Evolutionary conservation across 2,329 filamentous ascomycete genomes (phyloP).

Genomic region (Cyphellophora attinorum): DNA sequence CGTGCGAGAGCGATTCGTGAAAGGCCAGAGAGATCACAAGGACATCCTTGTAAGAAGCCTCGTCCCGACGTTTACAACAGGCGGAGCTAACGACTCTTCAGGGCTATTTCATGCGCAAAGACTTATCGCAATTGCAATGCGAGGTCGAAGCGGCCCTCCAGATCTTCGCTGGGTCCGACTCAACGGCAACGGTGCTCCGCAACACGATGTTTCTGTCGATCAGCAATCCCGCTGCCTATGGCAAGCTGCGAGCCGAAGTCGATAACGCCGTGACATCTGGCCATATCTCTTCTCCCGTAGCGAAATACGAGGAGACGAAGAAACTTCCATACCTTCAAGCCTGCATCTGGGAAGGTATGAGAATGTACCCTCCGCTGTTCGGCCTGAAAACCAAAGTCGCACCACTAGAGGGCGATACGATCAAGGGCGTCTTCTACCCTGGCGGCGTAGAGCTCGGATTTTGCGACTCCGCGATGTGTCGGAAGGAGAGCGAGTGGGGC

Average conservation of each 20-base stretch:
- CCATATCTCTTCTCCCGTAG: conserved; percentile 19
- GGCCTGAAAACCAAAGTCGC: conserved; percentile 21
- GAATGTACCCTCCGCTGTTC: conserved; percentile 28
- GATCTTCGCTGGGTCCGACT: conserved; percentile 7
- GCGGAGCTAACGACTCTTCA: too few relatives aligned
- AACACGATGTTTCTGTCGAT: conserved; percentile 7
- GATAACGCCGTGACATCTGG: conserved; percentile 28
- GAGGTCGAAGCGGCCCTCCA: conserved; percentile 9
- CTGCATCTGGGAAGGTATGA: conserved; percentile 13
- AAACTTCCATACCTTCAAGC: conserved; percentile 13
- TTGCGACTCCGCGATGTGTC: conserved; percentile 23
- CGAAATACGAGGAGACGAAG: conserved; percentile 17
- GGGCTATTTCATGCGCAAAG: conserved; percentile 22
- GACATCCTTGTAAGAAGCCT: too few relatives aligned
- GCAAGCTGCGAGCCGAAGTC: conserved; percentile 14
- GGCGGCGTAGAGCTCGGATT: conserved; percentile 11
- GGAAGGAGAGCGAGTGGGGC: conserved; percentile 29
- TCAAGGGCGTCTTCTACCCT: conserved; percentile 10
- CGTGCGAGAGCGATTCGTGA: too few relatives aligned
- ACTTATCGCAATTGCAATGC: conserved; percentile 7
- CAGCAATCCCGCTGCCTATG: conserved; percentile 6
- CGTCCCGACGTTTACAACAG: too few relatives aligned
- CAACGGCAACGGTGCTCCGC: conserved; percentile 4
- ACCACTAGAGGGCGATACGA: conserved; percentile 8
- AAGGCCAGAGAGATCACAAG: too few relatives aligned